Evolutionary conservation across 2,329 filamentous ascomycete species (phyloP).

Genomic region (Chaetomium olivaceum): DNA sequence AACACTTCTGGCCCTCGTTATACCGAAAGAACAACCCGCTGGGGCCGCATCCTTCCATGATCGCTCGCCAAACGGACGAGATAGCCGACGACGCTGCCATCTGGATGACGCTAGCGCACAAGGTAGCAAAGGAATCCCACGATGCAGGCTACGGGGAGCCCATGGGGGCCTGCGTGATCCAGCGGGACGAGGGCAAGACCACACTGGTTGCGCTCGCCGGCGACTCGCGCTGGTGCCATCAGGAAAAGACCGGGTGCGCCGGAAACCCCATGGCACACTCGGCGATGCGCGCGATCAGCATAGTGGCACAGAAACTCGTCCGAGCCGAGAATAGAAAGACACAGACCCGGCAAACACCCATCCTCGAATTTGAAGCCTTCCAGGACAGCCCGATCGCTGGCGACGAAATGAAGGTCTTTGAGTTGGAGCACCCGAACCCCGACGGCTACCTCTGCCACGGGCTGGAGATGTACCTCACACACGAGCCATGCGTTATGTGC

Average conservation of each 20-base stretch:
- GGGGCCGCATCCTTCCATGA: slow-evolving; percentile 76
- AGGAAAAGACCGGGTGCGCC: slow-evolving; percentile 48
- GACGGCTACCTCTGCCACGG: slow-evolving; percentile 93
- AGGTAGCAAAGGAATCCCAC: slow-evolving; percentile 61
- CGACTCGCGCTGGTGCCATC: slow-evolving; percentile 69
- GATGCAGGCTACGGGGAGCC: slow-evolving; percentile 63
- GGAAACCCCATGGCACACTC: slow-evolving; percentile 79
- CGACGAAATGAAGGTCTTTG: slow-evolving; percentile 64
- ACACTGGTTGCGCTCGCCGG: slow-evolving; percentile 72
- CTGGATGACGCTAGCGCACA: slow-evolving; percentile 68
- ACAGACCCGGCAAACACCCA: slow-evolving; percentile 36
- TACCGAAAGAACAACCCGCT: slow-evolving; percentile 88
- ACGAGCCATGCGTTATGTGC: slow-evolving; percentile 96
- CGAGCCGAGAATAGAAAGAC: slow-evolving; percentile 51
- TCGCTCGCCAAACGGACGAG: slow-evolving; percentile 68
- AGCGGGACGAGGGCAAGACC: slow-evolving; percentile 53
- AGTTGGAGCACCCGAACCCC: slow-evolving; percentile 63
- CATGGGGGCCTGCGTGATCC: slow-evolving; percentile 74
- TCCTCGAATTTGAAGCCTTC: slow-evolving; percentile 62
- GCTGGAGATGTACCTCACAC: slow-evolving; percentile 89
- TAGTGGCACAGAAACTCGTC: slow-evolving; percentile 71
- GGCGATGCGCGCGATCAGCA: slow-evolving; percentile 76
- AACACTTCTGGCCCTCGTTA: slow-evolving; percentile 78
- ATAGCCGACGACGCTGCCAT: slow-evolving; percentile 63
- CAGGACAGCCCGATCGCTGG: slow-evolving; percentile 68